Conservation (phyloP, 1,284 basidiomycete species). For the Rhizoctonia solani region DNA sequence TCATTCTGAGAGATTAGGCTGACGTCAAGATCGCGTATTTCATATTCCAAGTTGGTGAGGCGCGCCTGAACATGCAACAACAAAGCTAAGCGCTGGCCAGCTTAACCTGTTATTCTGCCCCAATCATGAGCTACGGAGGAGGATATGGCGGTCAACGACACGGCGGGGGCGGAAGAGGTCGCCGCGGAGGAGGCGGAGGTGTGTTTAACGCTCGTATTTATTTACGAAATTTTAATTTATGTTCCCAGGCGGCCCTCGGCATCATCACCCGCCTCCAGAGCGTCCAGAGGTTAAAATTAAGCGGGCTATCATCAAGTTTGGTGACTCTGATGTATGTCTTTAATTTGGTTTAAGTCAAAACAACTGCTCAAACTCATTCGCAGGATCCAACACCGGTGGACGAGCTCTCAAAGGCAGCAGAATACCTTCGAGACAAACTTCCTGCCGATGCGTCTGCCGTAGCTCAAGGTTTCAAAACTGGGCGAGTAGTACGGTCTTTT, state of each 20-base stretch:
- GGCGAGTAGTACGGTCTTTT: conserved; percentile 52
- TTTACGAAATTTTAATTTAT: not conserved
- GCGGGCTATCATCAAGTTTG: conserved; percentile 71
- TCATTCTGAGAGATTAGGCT: conserved; percentile 4
- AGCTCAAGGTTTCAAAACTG: conserved; percentile 75
- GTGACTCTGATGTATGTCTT: conserved; percentile 72
- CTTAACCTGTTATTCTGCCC: not conserved
- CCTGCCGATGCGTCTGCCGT: conserved; percentile 47
- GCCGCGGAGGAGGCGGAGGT: conserved; percentile 14
- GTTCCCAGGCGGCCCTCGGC: conserved; percentile 19
- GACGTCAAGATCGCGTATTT: conserved; percentile 27
- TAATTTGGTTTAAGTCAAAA: not conserved
- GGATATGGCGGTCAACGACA: conserved; percentile 22
- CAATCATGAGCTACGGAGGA: conserved; percentile 29
- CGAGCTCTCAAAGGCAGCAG: conserved; percentile 40
- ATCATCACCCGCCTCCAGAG: conserved; percentile 50
- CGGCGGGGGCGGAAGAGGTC: conserved; percentile 4
- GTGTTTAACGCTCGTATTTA: not conserved
- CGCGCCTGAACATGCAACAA: conserved; percentile 1
- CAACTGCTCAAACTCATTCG: not conserved
- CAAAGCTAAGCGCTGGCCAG: conserved; percentile 21
- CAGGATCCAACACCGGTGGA: conserved; percentile 40
- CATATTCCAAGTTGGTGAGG: conserved; percentile 6
- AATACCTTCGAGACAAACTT: conserved; percentile 38
- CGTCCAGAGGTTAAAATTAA: conserved; percentile 73